These are phyloP conservation scores for Globisporangium cylindrosporum DNA, from an alignment of 352 stramenopile genomes.

Conservation along the genomic window DNA sequence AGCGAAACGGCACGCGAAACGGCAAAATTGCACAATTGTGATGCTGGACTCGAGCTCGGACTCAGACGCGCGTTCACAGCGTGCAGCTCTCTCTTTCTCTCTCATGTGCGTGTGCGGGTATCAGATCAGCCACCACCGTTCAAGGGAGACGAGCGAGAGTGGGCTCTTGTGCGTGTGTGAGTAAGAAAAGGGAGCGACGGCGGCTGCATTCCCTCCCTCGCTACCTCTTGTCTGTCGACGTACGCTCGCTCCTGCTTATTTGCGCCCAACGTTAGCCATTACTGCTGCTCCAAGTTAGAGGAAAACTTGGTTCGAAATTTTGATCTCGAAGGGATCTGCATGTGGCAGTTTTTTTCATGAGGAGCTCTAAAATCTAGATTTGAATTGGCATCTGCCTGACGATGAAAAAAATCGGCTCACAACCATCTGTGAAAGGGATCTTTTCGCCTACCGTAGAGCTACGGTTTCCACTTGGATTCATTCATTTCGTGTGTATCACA, in stretches of 20 bases:
- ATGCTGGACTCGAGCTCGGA: background rate
- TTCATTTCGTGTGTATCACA: background rate
- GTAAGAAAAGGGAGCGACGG: background rate
- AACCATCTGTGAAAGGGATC: background rate
- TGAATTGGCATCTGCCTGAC: background rate
- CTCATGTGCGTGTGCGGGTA: background rate
- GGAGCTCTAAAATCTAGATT: background rate
- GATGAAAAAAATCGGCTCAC: background rate
- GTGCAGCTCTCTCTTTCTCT: background rate
- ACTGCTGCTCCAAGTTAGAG: no score
- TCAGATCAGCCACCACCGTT: background rate
- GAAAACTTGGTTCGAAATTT: background rate
- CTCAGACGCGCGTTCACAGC: background rate
- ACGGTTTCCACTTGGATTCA: background rate
- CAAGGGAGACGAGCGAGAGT: background rate
- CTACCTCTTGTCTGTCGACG: background rate
- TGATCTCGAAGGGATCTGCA: background rate
- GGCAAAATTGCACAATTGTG: background rate
- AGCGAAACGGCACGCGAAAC: background rate
- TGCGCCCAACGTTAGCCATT: background rate
- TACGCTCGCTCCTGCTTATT: background rate
- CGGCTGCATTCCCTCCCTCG: background rate
- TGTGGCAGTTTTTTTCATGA: background rate
- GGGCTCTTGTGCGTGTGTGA: background rate
- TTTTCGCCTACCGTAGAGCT: background rate